These are phyloP conservation scores for Mycena indigotica DNA, from an alignment of 768 basidiomycete genomes.

Conservation along the genomic window DNA sequence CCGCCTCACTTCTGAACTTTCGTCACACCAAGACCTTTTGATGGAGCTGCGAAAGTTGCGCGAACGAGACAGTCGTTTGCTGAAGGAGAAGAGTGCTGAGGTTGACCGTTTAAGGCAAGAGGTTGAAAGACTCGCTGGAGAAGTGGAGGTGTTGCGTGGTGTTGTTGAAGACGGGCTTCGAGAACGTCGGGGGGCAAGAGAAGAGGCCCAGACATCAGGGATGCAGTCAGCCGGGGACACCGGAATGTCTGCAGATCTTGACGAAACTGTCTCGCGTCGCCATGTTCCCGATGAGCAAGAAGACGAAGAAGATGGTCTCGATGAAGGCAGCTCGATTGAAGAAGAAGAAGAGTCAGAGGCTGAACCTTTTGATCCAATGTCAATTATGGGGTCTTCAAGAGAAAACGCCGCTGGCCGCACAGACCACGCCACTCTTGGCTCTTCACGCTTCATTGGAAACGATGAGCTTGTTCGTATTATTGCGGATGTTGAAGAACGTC, in stretches of 20 bases:
- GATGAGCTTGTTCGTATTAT: slow-evolving; percentile 66
- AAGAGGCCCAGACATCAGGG: slow-evolving; percentile 28
- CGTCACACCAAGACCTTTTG: slow-evolving; percentile 73
- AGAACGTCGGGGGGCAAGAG: slow-evolving; percentile 62
- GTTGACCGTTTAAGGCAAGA: slow-evolving; percentile 70
- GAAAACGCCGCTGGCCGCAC: slow-evolving; percentile 48
- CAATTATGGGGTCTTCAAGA: slow-evolving; percentile 35
- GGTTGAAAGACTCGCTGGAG: slow-evolving; percentile 79
- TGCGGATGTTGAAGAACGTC: slow-evolving; percentile 66
- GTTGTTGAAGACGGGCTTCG: slow-evolving; percentile 87
- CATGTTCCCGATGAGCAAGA: slow-evolving; percentile 32
- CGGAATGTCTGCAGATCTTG: slow-evolving; percentile 38
- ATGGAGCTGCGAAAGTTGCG: slow-evolving; percentile 63
- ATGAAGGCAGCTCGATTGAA: slow-evolving; percentile 17
- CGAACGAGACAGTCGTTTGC: slow-evolving; percentile 58
- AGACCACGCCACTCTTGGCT: slow-evolving; percentile 55
- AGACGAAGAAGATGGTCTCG: slow-evolving; percentile 7
- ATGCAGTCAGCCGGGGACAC: slow-evolving; percentile 33
- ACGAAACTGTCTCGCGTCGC: slow-evolving; percentile 26
- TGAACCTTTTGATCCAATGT: slow-evolving; percentile 39
- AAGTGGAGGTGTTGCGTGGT: slow-evolving; percentile 84
- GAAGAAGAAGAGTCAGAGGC: slow-evolving; percentile 24
- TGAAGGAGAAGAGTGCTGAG: slow-evolving; percentile 65
- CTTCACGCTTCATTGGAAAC: slow-evolving; percentile 52
- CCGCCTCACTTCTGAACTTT: slow-evolving; percentile 76